A percentile compares a stretch with the other conserved stretches of the same genome.
Conservation (phyloP, 257 asterid genomes). For the Jacaranda mimosifolia region DNA sequence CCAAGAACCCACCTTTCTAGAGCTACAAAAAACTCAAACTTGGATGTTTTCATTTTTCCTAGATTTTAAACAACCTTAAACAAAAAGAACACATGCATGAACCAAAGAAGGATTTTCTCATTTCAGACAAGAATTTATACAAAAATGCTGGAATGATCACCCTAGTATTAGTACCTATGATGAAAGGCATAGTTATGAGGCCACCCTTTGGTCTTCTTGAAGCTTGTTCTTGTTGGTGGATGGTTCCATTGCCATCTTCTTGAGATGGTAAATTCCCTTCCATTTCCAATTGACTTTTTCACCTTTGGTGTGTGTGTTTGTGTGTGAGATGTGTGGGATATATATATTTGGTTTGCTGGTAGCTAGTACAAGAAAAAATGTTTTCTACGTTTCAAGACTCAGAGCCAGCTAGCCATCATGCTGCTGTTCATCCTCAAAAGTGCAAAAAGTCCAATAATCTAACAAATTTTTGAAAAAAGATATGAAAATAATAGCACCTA, state of each 20-base stretch:
- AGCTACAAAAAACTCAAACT: not conserved
- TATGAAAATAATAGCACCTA: conserved; percentile 7
- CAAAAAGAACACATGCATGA: not conserved
- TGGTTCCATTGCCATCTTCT: conserved; percentile 26
- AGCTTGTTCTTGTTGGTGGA: conserved; percentile 8
- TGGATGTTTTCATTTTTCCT: not conserved
- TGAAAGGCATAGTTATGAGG: conserved; percentile 69
- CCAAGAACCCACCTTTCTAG: not conserved
- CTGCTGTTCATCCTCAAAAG: conserved; percentile 25
- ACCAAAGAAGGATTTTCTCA: not conserved
- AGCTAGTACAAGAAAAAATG: too few species aligned
- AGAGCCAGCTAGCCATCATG: conserved; percentile 19
- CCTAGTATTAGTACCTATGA: conserved; percentile 52
- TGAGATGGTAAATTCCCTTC: conserved; percentile 13
- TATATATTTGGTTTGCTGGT: not conserved
- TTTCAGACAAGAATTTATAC: not conserved
- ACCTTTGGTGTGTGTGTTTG: not conserved
- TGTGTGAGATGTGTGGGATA: not conserved
- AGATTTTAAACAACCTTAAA: too few species aligned
- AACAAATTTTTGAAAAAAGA: conserved; percentile 8
- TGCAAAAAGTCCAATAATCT: conserved; percentile 19
- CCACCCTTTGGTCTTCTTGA: conserved; percentile 59
- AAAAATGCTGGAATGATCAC: not conserved
- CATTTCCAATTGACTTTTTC: conserved; percentile 16
- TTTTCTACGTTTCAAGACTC: not conserved